Evolutionary conservation across 371 early-diverging fungal species (phyloP).

Genomic region (Choanephora cucurbitarum): DNA sequence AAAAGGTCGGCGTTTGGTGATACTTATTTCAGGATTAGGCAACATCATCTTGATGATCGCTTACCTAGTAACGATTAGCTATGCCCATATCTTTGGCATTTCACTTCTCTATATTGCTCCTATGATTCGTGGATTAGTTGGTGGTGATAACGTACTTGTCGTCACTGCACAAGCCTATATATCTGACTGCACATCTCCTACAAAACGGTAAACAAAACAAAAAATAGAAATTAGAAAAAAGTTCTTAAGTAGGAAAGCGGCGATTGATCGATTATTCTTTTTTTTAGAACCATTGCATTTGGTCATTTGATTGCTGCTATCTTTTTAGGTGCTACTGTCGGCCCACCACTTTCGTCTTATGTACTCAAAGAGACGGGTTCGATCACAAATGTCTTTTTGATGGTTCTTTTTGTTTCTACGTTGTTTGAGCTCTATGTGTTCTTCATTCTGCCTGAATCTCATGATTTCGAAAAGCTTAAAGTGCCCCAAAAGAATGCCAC

Average conservation of each 20-base stretch:
- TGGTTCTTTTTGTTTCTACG: conserved; percentile 24
- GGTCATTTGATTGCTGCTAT: conserved; percentile 34
- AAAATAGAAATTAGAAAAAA: neutral
- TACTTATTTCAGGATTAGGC: conserved; percentile 31
- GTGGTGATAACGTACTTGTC: conserved; percentile 35
- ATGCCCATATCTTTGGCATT: conserved; percentile 33
- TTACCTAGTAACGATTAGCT: conserved; percentile 25
- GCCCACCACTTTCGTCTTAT: conserved; percentile 23
- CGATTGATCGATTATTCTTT: too few relatives aligned
- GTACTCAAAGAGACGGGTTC: conserved; percentile 24
- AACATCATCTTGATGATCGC: conserved; percentile 19
- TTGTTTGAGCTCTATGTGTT: conserved; percentile 27
- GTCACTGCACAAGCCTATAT: conserved; percentile 45
- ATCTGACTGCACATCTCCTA: conserved; percentile 41
- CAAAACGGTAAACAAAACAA: conserved; percentile 23
- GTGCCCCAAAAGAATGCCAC: neutral
- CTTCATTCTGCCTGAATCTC: conserved; percentile 53
- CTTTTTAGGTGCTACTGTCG: conserved; percentile 29
- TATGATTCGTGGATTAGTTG: conserved; percentile 40
- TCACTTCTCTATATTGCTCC: conserved; percentile 36
- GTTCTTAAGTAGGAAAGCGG: neutral
- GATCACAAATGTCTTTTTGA: conserved; percentile 37
- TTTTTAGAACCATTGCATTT: conserved; percentile 31
- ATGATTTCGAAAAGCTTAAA: conserved; percentile 6
- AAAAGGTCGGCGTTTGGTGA: conserved; percentile 35